Evolutionary conservation across 1,284 basidiomycete genomes (phyloP).

Genomic region (Melanopsichium pennsylvanicum): DNA sequence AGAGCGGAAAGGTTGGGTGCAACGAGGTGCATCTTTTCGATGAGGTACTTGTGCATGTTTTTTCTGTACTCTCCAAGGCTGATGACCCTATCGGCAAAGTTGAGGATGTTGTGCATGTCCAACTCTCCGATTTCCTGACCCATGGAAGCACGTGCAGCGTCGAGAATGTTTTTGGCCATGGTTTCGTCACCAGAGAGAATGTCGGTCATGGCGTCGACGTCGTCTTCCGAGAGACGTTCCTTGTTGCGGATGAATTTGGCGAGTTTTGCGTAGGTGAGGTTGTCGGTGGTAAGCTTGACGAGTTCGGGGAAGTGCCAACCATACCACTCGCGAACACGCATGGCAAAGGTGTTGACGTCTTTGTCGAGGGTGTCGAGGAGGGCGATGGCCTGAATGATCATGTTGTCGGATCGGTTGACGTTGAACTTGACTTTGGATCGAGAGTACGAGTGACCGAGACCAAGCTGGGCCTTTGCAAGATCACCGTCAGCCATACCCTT

Average conservation of each 20-base stretch:
- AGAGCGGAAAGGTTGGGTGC: conserved; percentile 90
- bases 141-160: conserved; percentile 93
- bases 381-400: conserved; percentile 99
- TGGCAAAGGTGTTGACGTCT: conserved; percentile 98
- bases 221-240: conserved; percentile 72
- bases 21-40: conserved; percentile 98
- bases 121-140: conserved; percentile 89
- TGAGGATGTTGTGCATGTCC: conserved; percentile 94
- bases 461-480: conserved; percentile 84
- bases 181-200: conserved; percentile 87
- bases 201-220: conserved; percentile 79
- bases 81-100: conserved; percentile 89
- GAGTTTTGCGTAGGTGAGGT: conserved; percentile 89
- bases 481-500: conserved; percentile 86
- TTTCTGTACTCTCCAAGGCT: conserved; percentile 93
- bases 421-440: conserved; percentile 96
- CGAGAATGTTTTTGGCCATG: conserved; percentile 89
- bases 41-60: conserved; percentile 84
- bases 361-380: conserved; percentile 99
- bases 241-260: conserved; percentile 92
- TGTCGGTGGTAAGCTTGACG: conserved; percentile 90
- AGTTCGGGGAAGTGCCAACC: conserved; percentile 99
- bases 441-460: conserved; percentile 96
- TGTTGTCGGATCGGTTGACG: conserved; percentile 98
- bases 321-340: conserved; percentile 99